Conservation (phyloP, 202 grass and related monocot genomes). For the Panicum hallii region DNA sequence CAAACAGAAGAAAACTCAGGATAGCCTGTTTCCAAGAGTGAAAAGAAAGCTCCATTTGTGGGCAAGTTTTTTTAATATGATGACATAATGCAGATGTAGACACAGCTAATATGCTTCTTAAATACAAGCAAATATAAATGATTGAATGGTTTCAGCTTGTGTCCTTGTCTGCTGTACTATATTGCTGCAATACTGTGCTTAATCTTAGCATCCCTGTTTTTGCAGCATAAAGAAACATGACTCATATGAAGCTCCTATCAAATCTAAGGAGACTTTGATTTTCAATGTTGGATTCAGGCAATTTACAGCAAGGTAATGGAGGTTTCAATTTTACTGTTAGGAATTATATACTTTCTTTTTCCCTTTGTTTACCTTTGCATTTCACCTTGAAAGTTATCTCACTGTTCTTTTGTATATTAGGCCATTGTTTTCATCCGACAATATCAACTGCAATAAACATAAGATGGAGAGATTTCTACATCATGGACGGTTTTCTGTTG, state of each 20-base stretch:
- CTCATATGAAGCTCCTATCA: constrained; percentile 84
- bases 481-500: constrained; percentile 86
- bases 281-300: constrained; percentile 96
- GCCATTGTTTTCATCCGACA: constrained; percentile 92
- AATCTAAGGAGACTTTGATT: constrained; percentile 85
- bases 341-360: neutral
- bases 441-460: constrained; percentile 96
- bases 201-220: constrained; percentile 8
- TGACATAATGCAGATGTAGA: neutral
- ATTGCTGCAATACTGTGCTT: constrained; percentile 22
- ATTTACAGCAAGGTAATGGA: constrained; percentile 79
- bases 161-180: constrained; percentile 15
- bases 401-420: constrained; percentile 44
- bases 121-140: constrained; percentile 17
- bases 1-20: too few species aligned
- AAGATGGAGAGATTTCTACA: constrained; percentile 99
- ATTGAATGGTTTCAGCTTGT: constrained; percentile 23
- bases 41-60: neutral
- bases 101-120: constrained; percentile 1
- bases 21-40: neutral
- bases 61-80: neutral
- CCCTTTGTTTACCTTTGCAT: constrained; percentile 24
- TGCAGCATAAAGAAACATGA: constrained; percentile 92
- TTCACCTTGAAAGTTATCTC: constrained; percentile 24
- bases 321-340: constrained; percentile 27